Evolutionary conservation across 2,329 filamentous ascomycete species (phyloP).

Genomic region (Aspergillus alliaceus): DNA sequence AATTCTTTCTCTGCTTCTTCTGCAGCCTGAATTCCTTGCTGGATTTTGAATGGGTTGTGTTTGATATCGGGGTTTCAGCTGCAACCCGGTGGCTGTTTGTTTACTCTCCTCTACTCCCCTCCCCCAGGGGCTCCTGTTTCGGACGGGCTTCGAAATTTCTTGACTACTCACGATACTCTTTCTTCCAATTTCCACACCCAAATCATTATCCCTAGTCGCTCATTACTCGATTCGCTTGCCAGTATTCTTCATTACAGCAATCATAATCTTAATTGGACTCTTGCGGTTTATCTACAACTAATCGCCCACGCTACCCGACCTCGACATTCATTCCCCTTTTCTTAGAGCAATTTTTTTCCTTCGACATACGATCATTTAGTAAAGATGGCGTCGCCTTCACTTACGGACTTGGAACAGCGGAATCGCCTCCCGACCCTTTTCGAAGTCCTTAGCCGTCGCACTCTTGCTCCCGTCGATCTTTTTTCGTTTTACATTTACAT

Average conservation of each 20-base stretch:
- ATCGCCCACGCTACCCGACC: neutral
- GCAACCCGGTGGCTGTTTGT: conserved; percentile 17
- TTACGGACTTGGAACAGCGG: conserved; percentile 53
- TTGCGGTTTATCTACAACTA: neutral
- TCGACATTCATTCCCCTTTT: conserved; percentile 16
- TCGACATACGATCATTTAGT: neutral
- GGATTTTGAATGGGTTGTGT: conserved; percentile 17
- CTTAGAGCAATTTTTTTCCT: conserved; percentile 2
- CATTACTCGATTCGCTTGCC: neutral
- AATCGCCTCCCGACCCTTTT: conserved; percentile 92
- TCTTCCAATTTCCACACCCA: conserved; percentile 1
- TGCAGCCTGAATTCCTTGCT: neutral
- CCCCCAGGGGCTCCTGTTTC: conserved; percentile 10
- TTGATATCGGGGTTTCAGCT: conserved; percentile 10
- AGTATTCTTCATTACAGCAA: neutral
- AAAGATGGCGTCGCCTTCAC: conserved; percentile 31
- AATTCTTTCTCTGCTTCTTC: neutral
- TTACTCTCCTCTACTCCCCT: conserved; percentile 14
- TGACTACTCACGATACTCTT: neutral
- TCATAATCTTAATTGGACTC: neutral
- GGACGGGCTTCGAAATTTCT: conserved; percentile 7
- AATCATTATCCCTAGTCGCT: conserved; percentile 3
- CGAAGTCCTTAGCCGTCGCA: conserved; percentile 90
- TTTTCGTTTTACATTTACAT: conserved; percentile 99
- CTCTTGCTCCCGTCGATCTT: conserved; percentile 91